These are phyloP conservation scores for Barbarea vulgaris DNA, from an alignment of 345 rosid genomes.

Conservation along the genomic window DNA sequence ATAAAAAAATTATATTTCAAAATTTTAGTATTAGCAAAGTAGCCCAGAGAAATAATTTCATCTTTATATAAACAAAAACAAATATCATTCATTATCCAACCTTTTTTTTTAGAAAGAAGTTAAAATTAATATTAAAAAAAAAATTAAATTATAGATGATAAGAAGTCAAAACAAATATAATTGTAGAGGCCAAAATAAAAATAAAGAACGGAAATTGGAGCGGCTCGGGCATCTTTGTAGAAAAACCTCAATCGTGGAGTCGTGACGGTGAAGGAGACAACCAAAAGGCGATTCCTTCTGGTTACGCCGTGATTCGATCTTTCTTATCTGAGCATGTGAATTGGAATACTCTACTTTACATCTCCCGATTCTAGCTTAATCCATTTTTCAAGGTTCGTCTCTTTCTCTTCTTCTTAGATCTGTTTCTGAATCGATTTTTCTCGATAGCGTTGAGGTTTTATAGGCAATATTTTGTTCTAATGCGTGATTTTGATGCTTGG, in stretches of 20 bases:
- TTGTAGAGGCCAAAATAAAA: too few species aligned
- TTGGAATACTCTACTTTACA: constrained; percentile 15
- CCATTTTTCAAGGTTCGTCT: constrained; percentile 31
- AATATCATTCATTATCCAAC: too few species aligned
- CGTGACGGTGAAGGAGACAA: constrained; percentile 19
- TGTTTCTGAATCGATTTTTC: constrained; percentile 2
- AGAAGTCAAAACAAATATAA: too few species aligned
- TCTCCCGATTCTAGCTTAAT: constrained; percentile 1
- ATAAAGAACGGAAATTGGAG: not conserved
- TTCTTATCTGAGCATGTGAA: constrained; percentile 28
- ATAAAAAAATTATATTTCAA: too few species aligned
- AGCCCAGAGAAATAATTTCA: too few species aligned
- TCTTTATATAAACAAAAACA: too few species aligned
- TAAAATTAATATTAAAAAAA: too few species aligned
- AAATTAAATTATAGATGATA: too few species aligned
- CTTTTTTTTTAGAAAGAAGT: too few species aligned
- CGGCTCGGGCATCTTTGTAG: constrained; percentile 7
- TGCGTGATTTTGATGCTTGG: constrained; percentile 1
- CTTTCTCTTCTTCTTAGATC: constrained; percentile 26
- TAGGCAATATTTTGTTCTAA: not conserved
- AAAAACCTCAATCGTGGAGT: constrained; percentile 34
- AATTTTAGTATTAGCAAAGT: too few species aligned
- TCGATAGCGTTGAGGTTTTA: not conserved
- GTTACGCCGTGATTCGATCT: constrained; percentile 15
- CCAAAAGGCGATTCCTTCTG: constrained; percentile 14